Evolutionary conservation across 1,139 yeast genomes (phyloP).

Genomic region (Geotrichum restrictum): DNA sequence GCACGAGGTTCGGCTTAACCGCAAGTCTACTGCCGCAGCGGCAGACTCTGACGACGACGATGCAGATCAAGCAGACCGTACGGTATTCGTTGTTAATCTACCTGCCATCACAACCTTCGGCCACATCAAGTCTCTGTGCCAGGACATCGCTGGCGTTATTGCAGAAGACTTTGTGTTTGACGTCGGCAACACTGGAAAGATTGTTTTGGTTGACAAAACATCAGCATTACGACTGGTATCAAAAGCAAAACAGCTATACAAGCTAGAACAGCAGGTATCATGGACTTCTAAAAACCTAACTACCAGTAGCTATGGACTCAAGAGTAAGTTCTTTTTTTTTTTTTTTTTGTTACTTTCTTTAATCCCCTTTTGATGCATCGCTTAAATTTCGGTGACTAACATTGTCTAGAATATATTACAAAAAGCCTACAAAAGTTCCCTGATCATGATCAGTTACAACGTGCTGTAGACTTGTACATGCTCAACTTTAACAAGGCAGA

Average conservation of each 20-base stretch:
- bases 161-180: constrained; percentile 45
- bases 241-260: constrained; percentile 44
- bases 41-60: constrained; percentile 23
- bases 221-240: constrained; percentile 64
- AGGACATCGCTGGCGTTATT: constrained; percentile 55
- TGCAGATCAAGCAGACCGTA: constrained; percentile 45
- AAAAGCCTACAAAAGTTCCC: constrained; percentile 36
- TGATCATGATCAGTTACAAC: constrained; percentile 48
- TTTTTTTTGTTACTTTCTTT: not conserved
- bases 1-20: constrained; percentile 28
- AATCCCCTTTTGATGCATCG: not conserved
- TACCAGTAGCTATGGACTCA: constrained; percentile 1
- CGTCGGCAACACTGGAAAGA: constrained; percentile 50
- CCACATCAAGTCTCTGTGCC: constrained; percentile 55
- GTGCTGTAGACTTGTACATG: constrained; percentile 56
- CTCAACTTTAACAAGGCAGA: constrained; percentile 69
- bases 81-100: constrained; percentile 70
- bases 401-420: constrained; percentile 30
- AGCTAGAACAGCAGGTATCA: constrained; percentile 9
- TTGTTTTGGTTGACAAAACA: constrained; percentile 71
- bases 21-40: constrained; percentile 17
- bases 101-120: constrained; percentile 59
- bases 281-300: not conserved
- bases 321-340: constrained; percentile 1
- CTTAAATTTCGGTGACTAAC: not conserved